phyloP scores from a whole-genome alignment of 2,329 filamentous ascomycete species.

The Cercospora sp. region DNA sequence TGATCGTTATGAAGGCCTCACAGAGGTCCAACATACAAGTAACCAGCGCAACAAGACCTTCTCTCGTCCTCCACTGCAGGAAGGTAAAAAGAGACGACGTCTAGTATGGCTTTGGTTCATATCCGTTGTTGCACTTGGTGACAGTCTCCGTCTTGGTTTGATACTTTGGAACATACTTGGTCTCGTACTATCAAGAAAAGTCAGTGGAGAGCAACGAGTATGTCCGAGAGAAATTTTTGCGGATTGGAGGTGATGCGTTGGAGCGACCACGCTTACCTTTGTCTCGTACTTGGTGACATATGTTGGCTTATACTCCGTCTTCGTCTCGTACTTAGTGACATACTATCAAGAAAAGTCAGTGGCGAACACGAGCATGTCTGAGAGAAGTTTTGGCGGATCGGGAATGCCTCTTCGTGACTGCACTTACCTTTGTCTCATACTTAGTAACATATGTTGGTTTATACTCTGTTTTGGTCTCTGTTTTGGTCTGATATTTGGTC shows the following conservation, averaged over 20 bases:
- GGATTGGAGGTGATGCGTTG: too few species aligned
- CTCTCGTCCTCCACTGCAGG: not conserved
- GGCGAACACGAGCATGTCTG: too few species aligned
- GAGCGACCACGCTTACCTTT: too few species aligned
- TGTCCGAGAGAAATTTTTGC: too few species aligned
- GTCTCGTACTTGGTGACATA: too few species aligned
- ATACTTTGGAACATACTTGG: conserved; percentile 4
- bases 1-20: not conserved
- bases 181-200: not conserved
- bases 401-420: too few species aligned
- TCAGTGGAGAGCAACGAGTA: too few species aligned
- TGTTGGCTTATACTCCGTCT: not conserved
- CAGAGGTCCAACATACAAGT: not conserved
- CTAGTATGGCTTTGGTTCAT: not conserved
- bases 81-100: not conserved
- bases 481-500: not conserved
- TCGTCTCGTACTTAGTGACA: not conserved
- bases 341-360: not conserved
- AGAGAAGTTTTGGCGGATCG: too few species aligned
- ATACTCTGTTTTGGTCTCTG: not conserved
- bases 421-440: too few species aligned
- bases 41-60: not conserved
- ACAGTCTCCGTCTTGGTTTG: not conserved
- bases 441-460: too few species aligned
- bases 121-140: not conserved